A percentile compares a stretch with the other conserved stretches of the same genome.
Conservation (phyloP, 2,329 filamentous ascomycete species). For the Pseudopithomyces chartarum region DNA sequence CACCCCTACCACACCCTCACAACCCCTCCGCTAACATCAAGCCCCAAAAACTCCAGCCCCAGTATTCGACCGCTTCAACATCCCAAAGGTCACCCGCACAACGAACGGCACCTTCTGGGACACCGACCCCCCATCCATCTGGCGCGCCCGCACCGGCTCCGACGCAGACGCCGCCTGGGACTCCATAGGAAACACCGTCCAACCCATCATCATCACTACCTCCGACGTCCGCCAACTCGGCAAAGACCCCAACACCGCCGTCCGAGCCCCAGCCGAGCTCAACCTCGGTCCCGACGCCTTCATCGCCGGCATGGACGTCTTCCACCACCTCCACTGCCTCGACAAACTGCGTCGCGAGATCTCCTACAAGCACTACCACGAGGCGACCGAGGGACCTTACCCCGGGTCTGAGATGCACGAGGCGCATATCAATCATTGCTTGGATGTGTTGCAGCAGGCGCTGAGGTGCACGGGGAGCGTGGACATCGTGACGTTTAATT, state of each 20-base stretch:
- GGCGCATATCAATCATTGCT: conserved; percentile 11
- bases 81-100: conserved; percentile 3
- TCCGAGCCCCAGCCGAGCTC: conserved; percentile 8
- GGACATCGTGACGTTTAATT: conserved; percentile 14
- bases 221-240: conserved; percentile 10
- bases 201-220: conserved; percentile 11
- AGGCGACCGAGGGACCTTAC: conserved; percentile 1
- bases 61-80: conserved; percentile 11
- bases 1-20: background rate
- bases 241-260: conserved; percentile 11
- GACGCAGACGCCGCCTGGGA: conserved; percentile 12
- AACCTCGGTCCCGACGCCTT: conserved; percentile 11
- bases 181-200: conserved; percentile 7
- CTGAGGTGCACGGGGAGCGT: conserved; percentile 10
- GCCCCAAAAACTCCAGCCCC: conserved; percentile 2
- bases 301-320: conserved; percentile 15
- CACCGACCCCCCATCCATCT: conserved; percentile 6
- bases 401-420: conserved; percentile 7
- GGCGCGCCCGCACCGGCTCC: conserved; percentile 4
- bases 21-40: background rate
- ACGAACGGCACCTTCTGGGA: conserved; percentile 14
- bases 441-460: conserved; percentile 9
- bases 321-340: conserved; percentile 15
- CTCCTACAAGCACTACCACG: conserved; percentile 8
- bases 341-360: conserved; percentile 13